Evolutionary conservation across 2,329 filamentous ascomycete species (phyloP), one percentile per base, ranked within the genome.

Genomic region (Penicillium sp.): DNA sequence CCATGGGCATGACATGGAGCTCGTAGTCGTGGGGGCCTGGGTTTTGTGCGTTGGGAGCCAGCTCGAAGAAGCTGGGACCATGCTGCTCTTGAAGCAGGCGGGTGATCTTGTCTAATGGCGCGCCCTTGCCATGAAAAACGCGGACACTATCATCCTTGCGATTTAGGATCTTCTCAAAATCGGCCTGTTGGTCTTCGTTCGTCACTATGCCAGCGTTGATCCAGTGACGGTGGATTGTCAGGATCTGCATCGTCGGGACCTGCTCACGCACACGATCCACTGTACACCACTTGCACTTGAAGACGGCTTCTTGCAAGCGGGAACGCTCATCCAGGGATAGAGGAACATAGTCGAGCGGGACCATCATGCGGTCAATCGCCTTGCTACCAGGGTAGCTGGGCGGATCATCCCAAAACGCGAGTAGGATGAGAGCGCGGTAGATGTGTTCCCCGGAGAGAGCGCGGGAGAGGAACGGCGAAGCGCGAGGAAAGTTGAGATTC

Each of bases 401-500:
- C 11, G 56, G 47, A 51, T 72, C 68, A 40, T 71, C 58, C 66
- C 73, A 78, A 44, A 75, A 75, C 0, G 74, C 73, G 34, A 75
- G 62, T 11, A 75, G 58, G 7, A 77, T 71, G 32, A 79, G 61
- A 1, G 70, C 63, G 2, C 67, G 63, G 46, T 77, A 79, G 4
- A 79, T 68, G 3, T 69, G 65, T 41, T 75, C 72, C 9, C 69
- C 69, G 0, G 76, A 76, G 10, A 79, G 57, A 2, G 68, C 70
- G 0, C 63, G 61, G 9, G 70, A 72, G 9, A 83, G 61, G 10
- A 66, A 56, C 0, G 66, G 67, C 0, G 80, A 82, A 5, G 72
- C 70, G 14, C 67, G 68, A 2, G 76, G 70, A 1, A 80, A 62
- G 35, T 78, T 75, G 30, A 78, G 58, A 57, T 81, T 79, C 23